Evolutionary conservation across 371 early-diverging fungal genomes (phyloP).

Genomic region (Rhizomucor miehei): DNA sequence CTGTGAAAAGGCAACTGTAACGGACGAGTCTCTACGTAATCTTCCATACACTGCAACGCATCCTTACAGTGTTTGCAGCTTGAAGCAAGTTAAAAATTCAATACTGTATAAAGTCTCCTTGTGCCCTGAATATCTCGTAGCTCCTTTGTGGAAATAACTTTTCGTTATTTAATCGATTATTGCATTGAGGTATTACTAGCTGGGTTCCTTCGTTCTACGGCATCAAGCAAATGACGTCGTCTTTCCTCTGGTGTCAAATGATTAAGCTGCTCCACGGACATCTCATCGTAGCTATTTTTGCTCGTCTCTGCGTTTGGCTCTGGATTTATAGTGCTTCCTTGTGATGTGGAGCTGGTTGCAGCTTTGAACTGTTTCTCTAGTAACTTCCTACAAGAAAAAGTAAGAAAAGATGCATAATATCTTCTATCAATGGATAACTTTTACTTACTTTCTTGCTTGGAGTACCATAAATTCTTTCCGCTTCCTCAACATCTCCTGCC

Average conservation of each 20-base stretch:
- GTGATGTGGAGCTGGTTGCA: background rate
- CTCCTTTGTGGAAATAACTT: too few relatives aligned
- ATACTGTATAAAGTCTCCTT: too few relatives aligned
- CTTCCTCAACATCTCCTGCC: conserved; percentile 72
- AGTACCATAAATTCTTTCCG: conserved; percentile 88
- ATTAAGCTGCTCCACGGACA: conserved; percentile 47
- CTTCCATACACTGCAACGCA: too few relatives aligned
- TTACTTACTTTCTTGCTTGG: conserved; percentile 74
- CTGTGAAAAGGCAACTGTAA: too few relatives aligned
- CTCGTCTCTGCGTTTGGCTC: background rate
- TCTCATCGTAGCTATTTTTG: conserved; percentile 25
- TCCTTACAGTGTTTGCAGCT: too few relatives aligned
- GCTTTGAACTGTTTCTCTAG: conserved; percentile 22
- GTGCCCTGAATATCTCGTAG: too few relatives aligned
- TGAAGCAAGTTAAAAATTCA: too few relatives aligned
- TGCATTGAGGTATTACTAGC: too few relatives aligned
- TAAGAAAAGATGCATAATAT: background rate
- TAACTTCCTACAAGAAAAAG: conserved; percentile 25
- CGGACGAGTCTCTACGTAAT: too few relatives aligned
- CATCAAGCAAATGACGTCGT: conserved; percentile 39
- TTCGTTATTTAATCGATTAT: too few relatives aligned
- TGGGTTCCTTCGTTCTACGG: too few relatives aligned
- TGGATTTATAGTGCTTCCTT: too few relatives aligned
- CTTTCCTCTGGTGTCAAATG: conserved; percentile 36
- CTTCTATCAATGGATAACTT: background rate